These are phyloP conservation scores for Penicillium psychrosexuale DNA, from an alignment of 2,329 filamentous ascomycete species.

Conservation along the genomic window DNA sequence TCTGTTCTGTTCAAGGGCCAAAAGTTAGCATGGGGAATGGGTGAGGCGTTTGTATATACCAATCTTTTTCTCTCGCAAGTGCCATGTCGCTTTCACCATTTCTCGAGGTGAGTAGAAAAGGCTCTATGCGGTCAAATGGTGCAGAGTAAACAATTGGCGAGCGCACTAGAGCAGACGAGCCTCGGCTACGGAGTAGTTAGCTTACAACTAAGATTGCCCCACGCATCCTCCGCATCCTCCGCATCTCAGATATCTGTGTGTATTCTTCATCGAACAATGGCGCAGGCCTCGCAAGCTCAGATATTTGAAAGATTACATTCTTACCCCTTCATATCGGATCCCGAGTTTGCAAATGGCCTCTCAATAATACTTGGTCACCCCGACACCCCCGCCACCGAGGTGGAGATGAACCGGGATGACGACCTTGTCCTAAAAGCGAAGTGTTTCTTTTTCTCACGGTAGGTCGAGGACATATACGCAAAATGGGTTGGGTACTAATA, in stretches of 20 bases:
- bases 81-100: neutral
- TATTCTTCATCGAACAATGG: slow-evolving; percentile 7
- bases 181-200: slow-evolving; percentile 7
- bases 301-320: slow-evolving; percentile 33
- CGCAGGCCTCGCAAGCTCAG: slow-evolving; percentile 8
- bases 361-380: slow-evolving; percentile 46
- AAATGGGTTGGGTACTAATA: neutral
- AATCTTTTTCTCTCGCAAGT: neutral
- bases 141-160: neutral
- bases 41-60: neutral
- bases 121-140: neutral
- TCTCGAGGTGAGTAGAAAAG: neutral
- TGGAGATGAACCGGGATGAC: slow-evolving; percentile 39
- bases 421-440: slow-evolving; percentile 47
- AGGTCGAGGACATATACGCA: slow-evolving; percentile 5
- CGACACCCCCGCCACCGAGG: slow-evolving; percentile 36
- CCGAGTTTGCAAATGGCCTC: slow-evolving; percentile 49
- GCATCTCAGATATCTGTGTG: neutral
- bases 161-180: neutral
- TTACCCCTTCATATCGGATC: slow-evolving; percentile 43
- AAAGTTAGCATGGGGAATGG: neutral
- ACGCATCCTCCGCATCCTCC: slow-evolving; percentile 5
- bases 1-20: neutral
- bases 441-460: slow-evolving; percentile 50
- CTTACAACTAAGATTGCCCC: slow-evolving; percentile 5